A percentile compares a stretch with the other conserved stretches of the same genome.
These are phyloP conservation scores for Beauveria australis DNA, from an alignment of 2,329 filamentous ascomycete species.

Conservation along the genomic window DNA sequence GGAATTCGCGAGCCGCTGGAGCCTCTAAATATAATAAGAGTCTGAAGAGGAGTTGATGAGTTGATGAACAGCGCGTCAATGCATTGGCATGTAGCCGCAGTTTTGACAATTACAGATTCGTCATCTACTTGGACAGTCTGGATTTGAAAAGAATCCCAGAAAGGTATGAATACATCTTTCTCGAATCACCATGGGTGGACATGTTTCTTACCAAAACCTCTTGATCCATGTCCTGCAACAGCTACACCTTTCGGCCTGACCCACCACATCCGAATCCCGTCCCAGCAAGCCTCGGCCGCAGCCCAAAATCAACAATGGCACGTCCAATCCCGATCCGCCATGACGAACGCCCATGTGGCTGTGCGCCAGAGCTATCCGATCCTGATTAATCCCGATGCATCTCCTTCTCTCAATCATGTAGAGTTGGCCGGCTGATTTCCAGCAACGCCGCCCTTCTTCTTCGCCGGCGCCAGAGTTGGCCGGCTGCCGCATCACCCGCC, in stretches of 20 bases:
- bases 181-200: too few species aligned
- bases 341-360: slow-evolving; percentile 10
- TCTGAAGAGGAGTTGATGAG: too few species aligned
- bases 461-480: neutral
- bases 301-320: neutral
- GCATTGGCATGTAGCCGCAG: too few species aligned
- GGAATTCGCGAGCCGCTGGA: neutral
- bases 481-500: neutral
- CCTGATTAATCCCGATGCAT: neutral
- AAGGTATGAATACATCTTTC: too few species aligned
- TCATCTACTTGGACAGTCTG: too few species aligned
- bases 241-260: neutral
- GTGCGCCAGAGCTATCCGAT: neutral
- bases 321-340: neutral
- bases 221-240: neutral
- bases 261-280: slow-evolving; percentile 2
- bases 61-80: too few species aligned
- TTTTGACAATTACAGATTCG: too few species aligned
- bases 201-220: neutral
- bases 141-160: too few species aligned
- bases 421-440: too few species aligned
- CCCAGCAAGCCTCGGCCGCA: neutral
- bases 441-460: neutral
- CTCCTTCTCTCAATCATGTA: too few species aligned
- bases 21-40: neutral